Base-by-base conservation (phyloP, 176 grass and related monocot genomes). In the Triticum turgidum region DNA sequence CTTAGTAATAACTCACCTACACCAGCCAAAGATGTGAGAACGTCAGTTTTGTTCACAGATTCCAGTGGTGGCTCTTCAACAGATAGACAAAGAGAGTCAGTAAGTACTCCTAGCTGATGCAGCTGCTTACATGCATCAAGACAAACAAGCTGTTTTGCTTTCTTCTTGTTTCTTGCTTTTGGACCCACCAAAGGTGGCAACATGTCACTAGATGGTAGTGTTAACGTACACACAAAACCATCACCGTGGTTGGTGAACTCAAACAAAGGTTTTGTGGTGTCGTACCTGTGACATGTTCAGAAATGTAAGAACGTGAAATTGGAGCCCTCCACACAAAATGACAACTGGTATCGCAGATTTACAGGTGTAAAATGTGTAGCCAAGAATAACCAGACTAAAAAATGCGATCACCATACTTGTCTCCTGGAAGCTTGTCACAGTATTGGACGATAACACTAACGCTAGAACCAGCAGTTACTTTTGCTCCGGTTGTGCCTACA, bases 121-220 rank as follows among this genome's bases (percentile, higher is more conserved):
- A 98, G 59, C 85, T 83, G 93, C 92, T 95, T 98, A 79, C 96
- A 98, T 58, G 96, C 93, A 79, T 98, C 89, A 65, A 98, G 86
- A 58, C 96, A 98, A 71, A 82, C 91, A 73, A 94, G 90, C 51
- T 87, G 91, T 52, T 95, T 98, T 77, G 96, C 89, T 45, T 79
- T 91, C 54, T 92, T 89, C 59, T 71, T 89, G 77, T 69, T 98
- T 87, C 80, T 91, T 76, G 87, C 83, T 78, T 89, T 89, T 62
- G 73, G 73, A 76, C 73, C 91, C 69, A 85, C 88, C 71, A 95
- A 81, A 80, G 80, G 71, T 82, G 93, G 91, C 87, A 98, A 89
- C 45, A 85, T 61, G n/a, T 88, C 88, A 88, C 78, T 85, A 20
- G 88, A 79, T 54, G 93, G 96, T 82, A 98, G 84, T 61, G 69